A percentile compares a stretch with the other conserved stretches of the same genome.
Conservation (phyloP, 2,329 filamentous ascomycete genomes). For the Aspergillus neotritici region DNA sequence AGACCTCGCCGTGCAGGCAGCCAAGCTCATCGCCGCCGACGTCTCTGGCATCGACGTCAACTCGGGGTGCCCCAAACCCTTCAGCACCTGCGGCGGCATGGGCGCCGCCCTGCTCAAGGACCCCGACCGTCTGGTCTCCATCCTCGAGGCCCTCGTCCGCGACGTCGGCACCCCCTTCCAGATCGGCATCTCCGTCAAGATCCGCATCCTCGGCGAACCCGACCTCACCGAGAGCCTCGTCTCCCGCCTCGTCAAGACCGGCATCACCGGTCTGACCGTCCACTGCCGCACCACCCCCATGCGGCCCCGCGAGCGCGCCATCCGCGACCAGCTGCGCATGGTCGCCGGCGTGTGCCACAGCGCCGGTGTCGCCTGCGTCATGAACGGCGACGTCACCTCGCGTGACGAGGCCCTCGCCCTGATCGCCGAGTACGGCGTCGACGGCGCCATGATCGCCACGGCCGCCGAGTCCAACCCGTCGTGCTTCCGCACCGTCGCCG, state of each 20-base stretch:
- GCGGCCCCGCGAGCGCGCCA: constrained; percentile 81
- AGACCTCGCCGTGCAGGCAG: constrained; percentile 74
- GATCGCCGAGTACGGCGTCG: constrained; percentile 72
- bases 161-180: constrained; percentile 71
- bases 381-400: constrained; percentile 86
- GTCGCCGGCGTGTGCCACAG: constrained; percentile 73
- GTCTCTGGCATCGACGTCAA: constrained; percentile 96
- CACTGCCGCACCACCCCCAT: constrained; percentile 96
- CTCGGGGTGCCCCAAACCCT: constrained; percentile 95
- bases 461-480: constrained; percentile 86
- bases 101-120: constrained; percentile 82
- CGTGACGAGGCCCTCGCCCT: constrained; percentile 67
- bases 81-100: constrained; percentile 91
- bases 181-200: constrained; percentile 96
- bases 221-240: constrained; percentile 74
- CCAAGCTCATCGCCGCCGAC: constrained; percentile 75
- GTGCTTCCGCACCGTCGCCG: constrained; percentile 65
- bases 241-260: constrained; percentile 70
- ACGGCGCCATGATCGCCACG: constrained; percentile 96
- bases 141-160: constrained; percentile 74
- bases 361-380: constrained; percentile 82
- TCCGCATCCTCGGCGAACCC: constrained; percentile 73
- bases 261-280: constrained; percentile 85
- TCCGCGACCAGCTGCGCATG: constrained; percentile 80
- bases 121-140: constrained; percentile 75